Evolutionary conservation across 345 rosid species (phyloP), one percentile per base, ranked within the genome.

Genomic region (Eucalyptus rudis): DNA sequence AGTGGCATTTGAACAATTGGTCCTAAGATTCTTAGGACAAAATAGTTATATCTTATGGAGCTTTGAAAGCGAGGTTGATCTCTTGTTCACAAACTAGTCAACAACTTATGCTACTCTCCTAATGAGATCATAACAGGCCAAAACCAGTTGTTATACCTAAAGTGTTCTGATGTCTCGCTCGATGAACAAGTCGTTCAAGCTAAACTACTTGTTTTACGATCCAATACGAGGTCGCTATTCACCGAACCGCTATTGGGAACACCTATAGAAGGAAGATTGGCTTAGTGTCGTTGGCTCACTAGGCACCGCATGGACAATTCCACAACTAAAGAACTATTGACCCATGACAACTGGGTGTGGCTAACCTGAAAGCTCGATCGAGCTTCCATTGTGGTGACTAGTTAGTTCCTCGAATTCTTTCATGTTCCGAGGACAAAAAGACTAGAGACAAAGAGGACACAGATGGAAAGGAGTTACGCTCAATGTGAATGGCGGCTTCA

Each of bases 81-180:
- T 56, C 62, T 24, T 0, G 27, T 56, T 12, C 13, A 56, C 5
- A 56, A 56, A 56, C 0, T 2, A 56, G 11, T 22, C 1, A 0
- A 20, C 0, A 22, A 27, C 27, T 54, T 20, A 54, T 22, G 27
- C 27, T 22, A 22, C 27, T 54, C 27, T 54, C 1, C 1, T 54
- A 1, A 54, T 54, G 1, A 54, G 5, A 22, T 22, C 59, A 22
- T 54, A 10, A 20, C 0, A 8, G 1, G 11, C 2, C 27, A 54
- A 54, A 20, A 54, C 27, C 0, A 54, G 12, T 22, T 54, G 0
- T 54, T 22, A 0, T 54, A 22, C 59, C 12, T 54, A 0, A 22
- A 54, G 11, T 54, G 27, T 22, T 54, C 5, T 22, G 0, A 20
- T 54, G 27, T 54, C 27, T 56, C 3, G 0, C 62, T 56, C 0